These are phyloP conservation scores for Golubevia pallescens DNA, from an alignment of 1,284 basidiomycete species.

Conservation along the genomic window DNA sequence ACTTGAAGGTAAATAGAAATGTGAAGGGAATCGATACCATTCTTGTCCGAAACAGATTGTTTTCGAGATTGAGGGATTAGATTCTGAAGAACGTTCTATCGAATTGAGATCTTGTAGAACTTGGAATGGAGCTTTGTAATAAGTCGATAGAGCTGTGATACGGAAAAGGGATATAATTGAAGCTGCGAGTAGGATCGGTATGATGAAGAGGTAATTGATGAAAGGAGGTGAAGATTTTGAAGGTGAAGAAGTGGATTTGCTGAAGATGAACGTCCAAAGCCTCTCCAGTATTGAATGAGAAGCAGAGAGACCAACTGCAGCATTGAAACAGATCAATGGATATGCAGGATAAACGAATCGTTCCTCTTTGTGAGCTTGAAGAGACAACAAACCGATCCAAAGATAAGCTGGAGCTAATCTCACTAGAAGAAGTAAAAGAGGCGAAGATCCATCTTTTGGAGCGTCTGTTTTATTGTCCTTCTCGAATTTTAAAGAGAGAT, in stretches of 20 bases:
- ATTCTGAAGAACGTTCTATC: conserved; percentile 9
- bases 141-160: too few species aligned
- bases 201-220: conserved; percentile 58
- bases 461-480: too few species aligned
- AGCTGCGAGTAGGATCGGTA: too few species aligned
- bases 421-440: conserved; percentile 70
- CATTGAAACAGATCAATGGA: conserved; percentile 90
- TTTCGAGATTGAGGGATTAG: conserved; percentile 67
- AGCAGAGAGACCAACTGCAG: conserved; percentile 79
- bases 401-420: conserved; percentile 85
- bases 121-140: neutral
- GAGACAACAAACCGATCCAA: conserved; percentile 80
- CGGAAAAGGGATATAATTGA: too few species aligned
- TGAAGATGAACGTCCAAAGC: conserved; percentile 66
- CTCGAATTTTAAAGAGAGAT: too few species aligned
- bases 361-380: conserved; percentile 95
- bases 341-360: conserved; percentile 97
- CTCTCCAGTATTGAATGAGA: conserved; percentile 28
- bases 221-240: conserved; percentile 67
- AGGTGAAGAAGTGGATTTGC: conserved; percentile 78
- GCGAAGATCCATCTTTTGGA: conserved; percentile 9
- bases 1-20: conserved; percentile 84
- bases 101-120: conserved; percentile 67
- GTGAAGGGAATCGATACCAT: conserved; percentile 92
- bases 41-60: conserved; percentile 86